Evolutionary conservation across 1,139 yeast species (phyloP).

Genomic region (Pichia sp.): DNA sequence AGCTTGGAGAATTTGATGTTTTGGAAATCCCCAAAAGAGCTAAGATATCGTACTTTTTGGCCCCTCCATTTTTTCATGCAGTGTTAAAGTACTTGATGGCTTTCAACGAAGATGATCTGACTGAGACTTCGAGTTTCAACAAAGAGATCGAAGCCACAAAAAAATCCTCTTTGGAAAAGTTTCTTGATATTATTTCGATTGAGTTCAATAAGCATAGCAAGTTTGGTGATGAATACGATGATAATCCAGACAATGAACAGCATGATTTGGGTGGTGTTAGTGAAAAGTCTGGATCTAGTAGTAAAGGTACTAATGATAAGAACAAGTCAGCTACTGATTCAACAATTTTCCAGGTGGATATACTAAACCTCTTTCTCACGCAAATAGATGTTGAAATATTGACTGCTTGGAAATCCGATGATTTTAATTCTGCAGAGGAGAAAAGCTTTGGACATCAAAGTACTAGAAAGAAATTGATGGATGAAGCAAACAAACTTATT

Average conservation of each 20-base stretch:
- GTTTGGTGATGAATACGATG: neutral
- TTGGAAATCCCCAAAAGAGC: slow-evolving; percentile 8
- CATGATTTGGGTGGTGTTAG: neutral
- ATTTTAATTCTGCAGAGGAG: neutral
- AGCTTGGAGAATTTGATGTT: slow-evolving; percentile 13
- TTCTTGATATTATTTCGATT: slow-evolving; percentile 9
- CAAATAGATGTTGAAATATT: slow-evolving; percentile 10
- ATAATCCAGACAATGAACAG: neutral
- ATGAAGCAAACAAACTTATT: slow-evolving; percentile 1
- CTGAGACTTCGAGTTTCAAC: neutral
- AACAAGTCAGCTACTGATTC: neutral
- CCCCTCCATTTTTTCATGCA: slow-evolving; percentile 4
- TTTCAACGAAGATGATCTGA: neutral
- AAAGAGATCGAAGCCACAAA: slow-evolving; percentile 1
- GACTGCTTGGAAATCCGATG: neutral
- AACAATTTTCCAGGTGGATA: neutral
- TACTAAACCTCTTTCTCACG: slow-evolving; percentile 9
- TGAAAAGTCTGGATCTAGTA: neutral
- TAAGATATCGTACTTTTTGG: slow-evolving; percentile 12
- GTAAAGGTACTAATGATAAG: neutral
- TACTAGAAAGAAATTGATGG: slow-evolving; percentile 2
- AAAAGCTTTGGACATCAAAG: slow-evolving; percentile 1
- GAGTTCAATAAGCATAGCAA: slow-evolving; percentile 12
- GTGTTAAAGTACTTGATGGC: slow-evolving; percentile 8
- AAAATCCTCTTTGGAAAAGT: slow-evolving; percentile 9